A percentile compares a stretch with the other conserved stretches of the same genome.
Evolutionary conservation across 257 asterid species (phyloP).

Genomic region (Linaria vulgaris): DNA sequence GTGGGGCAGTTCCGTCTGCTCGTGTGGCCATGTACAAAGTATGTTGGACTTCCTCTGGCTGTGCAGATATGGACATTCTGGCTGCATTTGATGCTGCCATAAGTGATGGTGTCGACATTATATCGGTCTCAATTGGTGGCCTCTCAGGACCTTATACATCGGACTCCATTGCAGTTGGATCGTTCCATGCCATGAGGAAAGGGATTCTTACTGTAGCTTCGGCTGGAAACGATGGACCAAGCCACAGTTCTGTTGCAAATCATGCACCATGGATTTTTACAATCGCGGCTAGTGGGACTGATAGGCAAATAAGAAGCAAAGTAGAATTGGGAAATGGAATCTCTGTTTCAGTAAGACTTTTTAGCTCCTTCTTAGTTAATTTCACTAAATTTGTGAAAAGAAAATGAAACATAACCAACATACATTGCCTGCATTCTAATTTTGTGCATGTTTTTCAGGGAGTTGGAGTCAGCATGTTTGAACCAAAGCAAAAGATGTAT

Average conservation of each 20-base stretch:
- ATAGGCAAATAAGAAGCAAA: conserved; percentile 63
- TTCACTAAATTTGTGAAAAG: too few species aligned
- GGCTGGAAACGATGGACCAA: conserved; percentile 83
- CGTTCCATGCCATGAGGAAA: conserved; percentile 77
- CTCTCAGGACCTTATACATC: conserved; percentile 45
- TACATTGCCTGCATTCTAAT: background rate
- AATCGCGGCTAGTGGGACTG: conserved; percentile 83
- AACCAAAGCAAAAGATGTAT: conserved; percentile 53
- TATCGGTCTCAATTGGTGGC: conserved; percentile 86
- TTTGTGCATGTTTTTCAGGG: conserved; percentile 49
- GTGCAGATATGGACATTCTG: conserved; percentile 82
- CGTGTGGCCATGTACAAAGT: conserved; percentile 87
- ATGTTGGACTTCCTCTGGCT: conserved; percentile 67
- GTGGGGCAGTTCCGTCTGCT: conserved; percentile 93
- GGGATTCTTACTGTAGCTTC: conserved; percentile 84
- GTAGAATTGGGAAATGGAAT: conserved; percentile 67
- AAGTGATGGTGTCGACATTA: conserved; percentile 81
- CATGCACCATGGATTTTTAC: conserved; percentile 94
- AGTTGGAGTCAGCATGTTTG: conserved; percentile 62
- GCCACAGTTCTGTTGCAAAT: conserved; percentile 45
- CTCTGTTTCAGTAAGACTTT: conserved; percentile 51
- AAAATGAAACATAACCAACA: background rate
- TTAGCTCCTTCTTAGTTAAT: background rate
- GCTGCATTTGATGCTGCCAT: conserved; percentile 93
- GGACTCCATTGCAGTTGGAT: conserved; percentile 72